Evolutionary conservation across 2,329 filamentous ascomycete genomes (phyloP), one percentile per base, ranked within the genome.

Genomic region (Lasiodiplodia sp.): DNA sequence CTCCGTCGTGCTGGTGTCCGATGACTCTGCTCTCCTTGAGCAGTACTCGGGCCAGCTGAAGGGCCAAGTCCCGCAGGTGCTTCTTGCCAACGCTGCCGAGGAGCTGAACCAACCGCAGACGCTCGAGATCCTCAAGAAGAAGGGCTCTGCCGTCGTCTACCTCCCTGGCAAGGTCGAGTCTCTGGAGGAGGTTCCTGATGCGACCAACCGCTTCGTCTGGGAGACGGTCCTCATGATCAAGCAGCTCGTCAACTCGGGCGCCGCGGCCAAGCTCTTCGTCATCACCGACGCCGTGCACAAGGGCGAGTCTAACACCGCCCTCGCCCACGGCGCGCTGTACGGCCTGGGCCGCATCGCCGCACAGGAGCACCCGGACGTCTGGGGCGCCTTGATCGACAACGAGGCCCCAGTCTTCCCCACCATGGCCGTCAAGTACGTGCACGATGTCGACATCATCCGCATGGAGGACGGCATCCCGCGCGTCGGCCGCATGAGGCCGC

Each of bases 321-420:
- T 82, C 10, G 78, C 79, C 0, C 77, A 82, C 14, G 74, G 73
- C 1, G 72, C 79, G 4, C 68, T 82, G 12, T 70, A 77, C 47
- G 82, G 82, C 4, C 75, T 83, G 6, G 71, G 71, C 7, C 77
- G 80, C 37, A 78, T 83, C 66, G 76, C 81, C 66, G 77, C 79
- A 8, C 74, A 74, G 1, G 82, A 83, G 71, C 76, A 82, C 31
- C 72, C 79, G 1, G 78, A 82, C 18, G 58, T 74, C 12, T 82
- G 76, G 71, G 80, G 81, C 21, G 78, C 72, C 0, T 69, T 83
- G n/a, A 77, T 82, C 34, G 80, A 83, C 69, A 73, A 71, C 12
- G 80, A 81, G 31, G 70, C 60, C 5, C 40, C 64, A 0, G 49
- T 37, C 4, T 78, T 83, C 31, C 80, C 81, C 6, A 69, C 79